Percentiles rank a stretch among this genome's conserved stretches.
Evolutionary conservation across 768 basidiomycete species (phyloP).

Genomic region (Boletus edulis): DNA sequence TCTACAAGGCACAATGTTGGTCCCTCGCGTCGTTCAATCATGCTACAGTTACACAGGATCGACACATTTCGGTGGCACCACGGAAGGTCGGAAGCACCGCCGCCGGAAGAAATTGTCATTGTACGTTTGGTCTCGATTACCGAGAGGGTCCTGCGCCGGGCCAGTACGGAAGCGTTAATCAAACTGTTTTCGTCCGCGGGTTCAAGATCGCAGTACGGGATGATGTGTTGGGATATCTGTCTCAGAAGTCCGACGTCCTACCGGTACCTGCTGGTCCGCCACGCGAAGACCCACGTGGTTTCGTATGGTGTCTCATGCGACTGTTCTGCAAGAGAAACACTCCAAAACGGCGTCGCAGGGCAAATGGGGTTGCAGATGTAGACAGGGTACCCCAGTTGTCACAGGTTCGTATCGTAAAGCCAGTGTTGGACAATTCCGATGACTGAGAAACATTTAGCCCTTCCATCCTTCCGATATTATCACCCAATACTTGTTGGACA

Average conservation of each 20-base stretch:
- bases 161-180: constrained; percentile 5
- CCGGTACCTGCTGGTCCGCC: not conserved
- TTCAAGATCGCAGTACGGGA: constrained; percentile 12
- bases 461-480: constrained; percentile 10
- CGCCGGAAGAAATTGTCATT: too few species aligned
- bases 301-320: not conserved
- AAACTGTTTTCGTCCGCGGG: constrained; percentile 16
- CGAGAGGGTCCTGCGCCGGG: too few species aligned
- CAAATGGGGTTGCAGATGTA: not conserved
- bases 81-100: too few species aligned
- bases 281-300: not conserved
- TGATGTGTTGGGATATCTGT: not conserved
- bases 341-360: not conserved
- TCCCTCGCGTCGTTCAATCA: too few species aligned
- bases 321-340: not conserved
- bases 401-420: not conserved
- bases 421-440: too few species aligned
- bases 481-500: not conserved
- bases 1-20: too few species aligned
- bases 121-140: too few species aligned
- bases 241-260: not conserved
- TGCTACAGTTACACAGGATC: too few species aligned
- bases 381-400: not conserved
- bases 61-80: too few species aligned
- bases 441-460: not conserved